Evolutionary conservation across 2,329 filamentous ascomycete genomes (phyloP), one percentile per base, ranked within the genome.

Genomic region (Chrysosporium queenslandicum): DNA sequence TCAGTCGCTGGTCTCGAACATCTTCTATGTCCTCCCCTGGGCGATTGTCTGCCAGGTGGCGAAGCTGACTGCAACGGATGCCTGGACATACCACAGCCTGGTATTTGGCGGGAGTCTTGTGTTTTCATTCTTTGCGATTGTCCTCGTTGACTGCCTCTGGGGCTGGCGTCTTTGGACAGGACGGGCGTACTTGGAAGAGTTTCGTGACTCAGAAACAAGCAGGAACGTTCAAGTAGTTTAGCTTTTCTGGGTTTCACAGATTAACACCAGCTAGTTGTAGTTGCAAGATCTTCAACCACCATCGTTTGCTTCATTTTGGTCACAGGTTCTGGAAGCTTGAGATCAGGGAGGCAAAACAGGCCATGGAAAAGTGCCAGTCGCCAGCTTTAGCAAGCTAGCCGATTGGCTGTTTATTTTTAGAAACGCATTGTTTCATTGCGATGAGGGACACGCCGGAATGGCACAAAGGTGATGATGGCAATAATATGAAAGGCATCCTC

Each of bases 1-100:
- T 53, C 83, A 87, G 62, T 81, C 79, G 2, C 66, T 87, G 0
- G 75, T 70, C 0, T 85, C 82, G 5, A 87, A 87, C 59, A 45
- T 87, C 0, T 63, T 83, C 0, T 87, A 82, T 61, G 82, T 87
- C 0, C 66, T 88, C 2, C 83, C 83, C 0, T 87, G 83, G 82
- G 82, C 83, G 0, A 78, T 87, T 37, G 80, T 77, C 0, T 80
- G 77, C 54, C 47, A 71, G 68, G 3, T 67, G 66, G n/a, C 51
- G 66, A 1, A 66, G 27, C 50, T 83, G 42, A 72, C 74, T 5
- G 62, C 70, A 2, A 65, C 66, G 0, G 76, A 80, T 59, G 82
- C 83, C 0, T 87, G 82, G 83, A 80, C 73, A 0, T 86, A 82
- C 61, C 79, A 86, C 58, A 73, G 76, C 0, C 63, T 84, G 23